These are phyloP conservation scores for Bipolaris cookei DNA, from an alignment of 2,329 filamentous ascomycete species.

Conservation along the genomic window DNA sequence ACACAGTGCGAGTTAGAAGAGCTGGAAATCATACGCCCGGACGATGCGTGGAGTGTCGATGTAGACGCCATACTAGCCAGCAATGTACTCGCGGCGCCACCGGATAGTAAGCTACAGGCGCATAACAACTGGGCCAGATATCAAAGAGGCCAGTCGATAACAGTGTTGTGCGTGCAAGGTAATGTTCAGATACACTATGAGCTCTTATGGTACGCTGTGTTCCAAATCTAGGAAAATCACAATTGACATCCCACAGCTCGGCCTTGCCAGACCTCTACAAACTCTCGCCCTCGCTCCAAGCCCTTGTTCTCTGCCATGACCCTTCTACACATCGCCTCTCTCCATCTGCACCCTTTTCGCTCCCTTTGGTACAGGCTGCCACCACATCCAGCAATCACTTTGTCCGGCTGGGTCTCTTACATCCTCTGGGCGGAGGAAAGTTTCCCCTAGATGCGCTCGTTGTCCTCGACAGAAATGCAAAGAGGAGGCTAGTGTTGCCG, in stretches of 20 bases:
- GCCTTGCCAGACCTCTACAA: constrained; percentile 39
- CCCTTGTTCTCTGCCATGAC: constrained; percentile 45
- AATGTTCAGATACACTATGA: constrained; percentile 46
- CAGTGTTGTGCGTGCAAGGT: constrained; percentile 46
- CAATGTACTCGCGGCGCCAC: constrained; percentile 27
- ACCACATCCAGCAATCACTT: constrained; percentile 47
- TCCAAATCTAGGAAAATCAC: neutral
- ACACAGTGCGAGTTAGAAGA: constrained; percentile 47
- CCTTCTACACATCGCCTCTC: constrained; percentile 40
- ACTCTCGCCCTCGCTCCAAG: constrained; percentile 42
- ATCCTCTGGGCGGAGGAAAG: constrained; percentile 54
- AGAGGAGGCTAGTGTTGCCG: constrained; percentile 51
- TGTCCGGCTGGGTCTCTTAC: constrained; percentile 51
- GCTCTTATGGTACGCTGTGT: constrained; percentile 38
- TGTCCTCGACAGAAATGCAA: constrained; percentile 48
- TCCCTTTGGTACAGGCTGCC: constrained; percentile 44
- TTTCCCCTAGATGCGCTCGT: constrained; percentile 54
- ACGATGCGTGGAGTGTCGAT: constrained; percentile 45
- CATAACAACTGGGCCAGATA: constrained; percentile 40
- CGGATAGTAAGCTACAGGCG: constrained; percentile 24
- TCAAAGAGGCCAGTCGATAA: constrained; percentile 22
- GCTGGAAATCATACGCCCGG: constrained; percentile 35
- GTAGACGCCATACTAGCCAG: constrained; percentile 39
- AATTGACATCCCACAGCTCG: constrained; percentile 24
- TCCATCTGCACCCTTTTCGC: constrained; percentile 30